Evolutionary conservation across 192 early-diverging fungal genomes (phyloP), one percentile per base, ranked within the genome.

Genomic region (Powellomyces hirtus): DNA sequence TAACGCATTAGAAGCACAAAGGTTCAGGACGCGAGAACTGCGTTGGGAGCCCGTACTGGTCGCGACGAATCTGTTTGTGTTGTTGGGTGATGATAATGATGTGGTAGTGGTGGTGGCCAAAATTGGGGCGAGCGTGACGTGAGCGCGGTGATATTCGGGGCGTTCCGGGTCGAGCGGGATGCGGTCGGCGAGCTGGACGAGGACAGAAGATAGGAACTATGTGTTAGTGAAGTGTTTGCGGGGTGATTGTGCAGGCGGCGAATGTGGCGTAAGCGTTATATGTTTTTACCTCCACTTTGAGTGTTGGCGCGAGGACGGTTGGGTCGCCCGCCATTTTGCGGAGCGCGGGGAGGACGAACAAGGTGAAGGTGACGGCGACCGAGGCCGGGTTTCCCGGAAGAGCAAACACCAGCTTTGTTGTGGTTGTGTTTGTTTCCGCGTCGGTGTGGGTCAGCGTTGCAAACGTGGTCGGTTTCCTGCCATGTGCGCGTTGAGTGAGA

Each of bases 341-440:
- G 18, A 98, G 67, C 18, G 91, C 88, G 0, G 96, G 95, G 1
- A 94, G 75, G 0, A 89, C 92, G 86, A 97, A 96, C 45, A 98
- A 76, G 62, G 93, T 86, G 75, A 91, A 96, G 0, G 92, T 90
- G 0, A 96, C 95, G 73, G 0, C 92, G 91, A 46, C 69, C 38
- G 96, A 98, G 0, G 92, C 94, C 2, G 96, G 96, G 72, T 98
- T 98, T 2, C 96, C 96, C 0, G 96, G 94, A 59, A 98, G 71
- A 13, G 86, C 89, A 85, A 97, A 98, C 13, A 96, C 66, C 33
- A 95, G 79, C 38, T 88, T 62, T 67, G 46, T 24, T 18, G 40
- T 18, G 40, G 40, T 42, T 42, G 40, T 8, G 40, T 42, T 18
- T 8, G 40, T n/a, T 46, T 57, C n/a, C 64, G 56, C 70, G 7